A percentile compares a stretch with the other conserved stretches of the same genome.
Conservation (phyloP, 2,329 filamentous ascomycete genomes). For the Alternaria sp. region DNA sequence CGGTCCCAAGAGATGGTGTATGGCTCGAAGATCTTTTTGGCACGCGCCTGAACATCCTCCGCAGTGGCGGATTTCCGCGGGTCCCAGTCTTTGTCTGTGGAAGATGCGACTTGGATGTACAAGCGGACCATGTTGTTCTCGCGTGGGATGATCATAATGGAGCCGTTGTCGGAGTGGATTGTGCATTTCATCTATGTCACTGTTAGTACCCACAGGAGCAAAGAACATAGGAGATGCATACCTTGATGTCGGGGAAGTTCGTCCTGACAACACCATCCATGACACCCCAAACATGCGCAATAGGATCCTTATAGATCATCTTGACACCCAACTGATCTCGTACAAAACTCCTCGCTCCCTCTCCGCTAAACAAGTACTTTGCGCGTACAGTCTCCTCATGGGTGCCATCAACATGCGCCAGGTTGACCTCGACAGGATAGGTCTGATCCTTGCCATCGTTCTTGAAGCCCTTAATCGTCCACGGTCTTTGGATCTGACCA, state of each 20-base stretch:
- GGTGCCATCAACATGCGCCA: constrained; percentile 78
- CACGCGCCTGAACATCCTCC: constrained; percentile 64
- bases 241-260: constrained; percentile 68
- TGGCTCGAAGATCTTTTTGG: constrained; percentile 65
- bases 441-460: constrained; percentile 66
- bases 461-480: constrained; percentile 67
- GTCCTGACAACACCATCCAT: constrained; percentile 71
- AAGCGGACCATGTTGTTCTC: constrained; percentile 62
- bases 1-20: constrained; percentile 68
- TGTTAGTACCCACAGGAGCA: constrained; percentile 9
- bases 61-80: constrained; percentile 65
- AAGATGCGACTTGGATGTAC: constrained; percentile 67
- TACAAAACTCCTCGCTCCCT: constrained; percentile 67
- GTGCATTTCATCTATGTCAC: constrained; percentile 65
- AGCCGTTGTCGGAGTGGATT: constrained; percentile 69
- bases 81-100: constrained; percentile 66
- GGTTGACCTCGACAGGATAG: constrained; percentile 80
- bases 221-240: constrained; percentile 26
- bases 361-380: constrained; percentile 69
- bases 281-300: constrained; percentile 69
- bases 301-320: constrained; percentile 67
- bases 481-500: constrained; percentile 63
- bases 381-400: constrained; percentile 68
- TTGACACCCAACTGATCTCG: constrained; percentile 70
- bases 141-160: constrained; percentile 67